These are phyloP conservation scores for Phaeosphaeriaceae sp. DNA, from an alignment of 2,329 filamentous ascomycete genomes.

Conservation along the genomic window DNA sequence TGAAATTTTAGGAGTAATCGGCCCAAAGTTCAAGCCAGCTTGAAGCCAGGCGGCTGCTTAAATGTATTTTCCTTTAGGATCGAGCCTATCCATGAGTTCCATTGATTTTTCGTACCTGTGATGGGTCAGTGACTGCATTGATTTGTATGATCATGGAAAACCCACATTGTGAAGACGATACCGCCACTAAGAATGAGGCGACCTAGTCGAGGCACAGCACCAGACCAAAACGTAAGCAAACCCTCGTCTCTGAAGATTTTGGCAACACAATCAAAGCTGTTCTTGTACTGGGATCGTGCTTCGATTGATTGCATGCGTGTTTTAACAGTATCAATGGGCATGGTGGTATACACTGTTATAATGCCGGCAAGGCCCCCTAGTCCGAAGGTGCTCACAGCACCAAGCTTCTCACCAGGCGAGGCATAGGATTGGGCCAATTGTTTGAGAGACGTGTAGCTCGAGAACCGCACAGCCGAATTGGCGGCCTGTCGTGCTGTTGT, in stretches of 20 bases:
- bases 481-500: conserved; percentile 94
- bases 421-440: conserved; percentile 92
- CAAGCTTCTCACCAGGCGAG: conserved; percentile 92
- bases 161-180: conserved; percentile 93
- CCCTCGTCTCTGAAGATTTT: conserved; percentile 90
- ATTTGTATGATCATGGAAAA: conserved; percentile 24
- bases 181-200: conserved; percentile 89
- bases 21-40: too few species aligned
- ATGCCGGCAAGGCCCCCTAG: conserved; percentile 88
- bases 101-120: conserved; percentile 89
- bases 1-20: too few species aligned
- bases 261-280: conserved; percentile 81
- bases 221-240: conserved; percentile 89
- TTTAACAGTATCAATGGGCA: conserved; percentile 90
- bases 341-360: conserved; percentile 79
- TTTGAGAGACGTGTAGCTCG: conserved; percentile 86
- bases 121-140: conserved; percentile 6
- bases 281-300: conserved; percentile 79
- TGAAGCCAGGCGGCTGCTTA: conserved; percentile 43
- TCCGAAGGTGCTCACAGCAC: conserved; percentile 83
- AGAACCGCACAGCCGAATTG: conserved; percentile 91
- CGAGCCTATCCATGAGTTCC: conserved; percentile 78
- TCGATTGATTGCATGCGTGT: conserved; percentile 97
- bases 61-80: conserved; percentile 85
- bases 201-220: conserved; percentile 83